Evolutionary conservation across 1,284 basidiomycete species (phyloP).

Genomic region (Cystobasidium pallidum): DNA sequence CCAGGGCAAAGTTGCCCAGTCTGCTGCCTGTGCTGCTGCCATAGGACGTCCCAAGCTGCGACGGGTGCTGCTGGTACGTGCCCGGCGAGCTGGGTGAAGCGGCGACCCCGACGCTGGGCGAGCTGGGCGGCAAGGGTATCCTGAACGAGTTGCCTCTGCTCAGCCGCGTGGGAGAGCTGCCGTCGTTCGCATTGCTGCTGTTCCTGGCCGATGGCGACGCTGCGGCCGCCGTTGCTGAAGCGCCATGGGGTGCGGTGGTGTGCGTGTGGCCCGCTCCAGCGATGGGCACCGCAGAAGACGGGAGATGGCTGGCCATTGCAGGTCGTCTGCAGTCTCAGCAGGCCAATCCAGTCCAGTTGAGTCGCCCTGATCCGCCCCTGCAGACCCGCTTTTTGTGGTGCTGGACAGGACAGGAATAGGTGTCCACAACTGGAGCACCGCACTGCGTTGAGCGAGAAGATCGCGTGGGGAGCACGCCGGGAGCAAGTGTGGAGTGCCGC

Average conservation of each 20-base stretch:
- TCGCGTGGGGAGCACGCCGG: too few relatives aligned
- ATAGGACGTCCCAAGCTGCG: constrained; percentile 17
- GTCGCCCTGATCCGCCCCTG: too few relatives aligned
- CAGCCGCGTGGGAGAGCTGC: constrained; percentile 8
- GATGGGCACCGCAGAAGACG: constrained; percentile 20
- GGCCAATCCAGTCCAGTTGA: not conserved
- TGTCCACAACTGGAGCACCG: too few relatives aligned
- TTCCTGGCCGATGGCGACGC: not conserved
- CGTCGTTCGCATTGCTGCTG: not conserved
- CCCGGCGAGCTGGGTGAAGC: constrained; percentile 18
- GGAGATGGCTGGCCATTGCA: not conserved
- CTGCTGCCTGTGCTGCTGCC: constrained; percentile 19
- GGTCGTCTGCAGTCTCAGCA: not conserved
- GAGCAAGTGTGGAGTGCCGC: too few relatives aligned
- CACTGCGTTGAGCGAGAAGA: too few relatives aligned
- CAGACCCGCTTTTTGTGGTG: too few relatives aligned
- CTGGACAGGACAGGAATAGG: too few relatives aligned
- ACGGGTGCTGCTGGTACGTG: not conserved
- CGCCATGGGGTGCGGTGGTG: constrained; percentile 4
- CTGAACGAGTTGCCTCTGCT: constrained; percentile 28
- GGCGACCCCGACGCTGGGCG: not conserved
- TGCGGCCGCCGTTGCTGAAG: constrained; percentile 13
- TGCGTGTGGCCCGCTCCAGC: not conserved
- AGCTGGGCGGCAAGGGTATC: constrained; percentile 24
- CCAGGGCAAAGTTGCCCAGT: constrained; percentile 29